A percentile compares a stretch with the other conserved stretches of the same genome.
Conservation (phyloP, 139 green algal genomes). For the Chlorella sorokiniana region DNA sequence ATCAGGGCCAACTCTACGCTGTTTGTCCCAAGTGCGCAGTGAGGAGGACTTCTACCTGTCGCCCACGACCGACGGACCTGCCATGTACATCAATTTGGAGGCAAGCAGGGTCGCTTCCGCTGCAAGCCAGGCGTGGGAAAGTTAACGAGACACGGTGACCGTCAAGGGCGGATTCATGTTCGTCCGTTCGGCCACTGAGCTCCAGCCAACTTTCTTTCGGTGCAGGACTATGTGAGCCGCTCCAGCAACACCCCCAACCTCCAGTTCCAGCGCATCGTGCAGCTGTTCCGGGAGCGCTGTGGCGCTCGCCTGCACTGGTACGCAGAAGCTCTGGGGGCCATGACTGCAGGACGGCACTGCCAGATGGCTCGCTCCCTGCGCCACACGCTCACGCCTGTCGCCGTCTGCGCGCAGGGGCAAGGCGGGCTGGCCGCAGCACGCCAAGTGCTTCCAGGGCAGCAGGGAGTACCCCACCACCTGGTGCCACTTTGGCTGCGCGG, state of each 20-base stretch:
- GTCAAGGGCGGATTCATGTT: too few relatives aligned
- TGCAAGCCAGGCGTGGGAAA: neutral
- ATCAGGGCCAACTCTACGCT: neutral
- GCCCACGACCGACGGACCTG: constrained; percentile 54
- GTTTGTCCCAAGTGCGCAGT: neutral
- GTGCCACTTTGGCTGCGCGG: constrained; percentile 86
- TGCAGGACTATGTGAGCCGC: constrained; percentile 57
- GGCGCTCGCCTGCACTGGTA: constrained; percentile 78
- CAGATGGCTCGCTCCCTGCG: neutral
- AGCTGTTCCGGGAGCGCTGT: constrained; percentile 56
- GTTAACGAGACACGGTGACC: too few relatives aligned
- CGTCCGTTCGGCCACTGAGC: too few relatives aligned
- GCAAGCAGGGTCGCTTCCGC: constrained; percentile 44
- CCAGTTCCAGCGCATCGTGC: constrained; percentile 40
- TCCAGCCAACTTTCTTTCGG: too few relatives aligned
- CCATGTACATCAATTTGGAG: constrained; percentile 87
- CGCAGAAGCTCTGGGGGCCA: too few relatives aligned
- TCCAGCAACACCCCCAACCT: constrained; percentile 42
- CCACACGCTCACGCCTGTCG: neutral
- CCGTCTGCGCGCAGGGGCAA: neutral
- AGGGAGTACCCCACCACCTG: constrained; percentile 67
- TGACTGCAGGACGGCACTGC: neutral
- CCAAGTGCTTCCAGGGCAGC: constrained; percentile 57
- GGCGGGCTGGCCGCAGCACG: constrained; percentile 58
- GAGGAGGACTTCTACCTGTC: constrained; percentile 72